Base-by-base conservation (phyloP, 306 rosid genomes). In the Trifolium fragiferum region DNA sequence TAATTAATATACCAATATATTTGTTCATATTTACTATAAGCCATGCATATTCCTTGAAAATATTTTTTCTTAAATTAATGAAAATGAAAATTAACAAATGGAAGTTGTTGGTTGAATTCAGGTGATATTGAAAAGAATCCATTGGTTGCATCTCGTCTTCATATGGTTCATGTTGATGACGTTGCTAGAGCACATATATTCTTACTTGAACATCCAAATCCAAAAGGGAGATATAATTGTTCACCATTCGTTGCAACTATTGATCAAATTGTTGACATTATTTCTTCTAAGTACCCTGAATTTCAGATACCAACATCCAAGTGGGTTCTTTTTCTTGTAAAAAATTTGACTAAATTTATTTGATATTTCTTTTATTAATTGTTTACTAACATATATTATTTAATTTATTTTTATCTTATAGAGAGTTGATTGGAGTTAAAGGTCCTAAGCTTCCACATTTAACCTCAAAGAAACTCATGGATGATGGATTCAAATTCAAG, bases 81-180 rank as follows among this genome's bases (percentile, higher is more conserved):
- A 21, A 27, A 27, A 30, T 30, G 33, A 30, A 54, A 23, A 57
- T 25, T 12, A 58, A 58, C 4, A 12, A 58, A 12, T 6, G 4
- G 8, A 58, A 44, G 16, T 44, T 0, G 18, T 13, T 58, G 64
- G 18, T 13, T 58, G 38, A 8, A 25, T 58, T 12, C 18, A 58
- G 64, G 64, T 58, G 37, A 58, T 25, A 58, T 58, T 23, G 64
- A 58, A 5, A 25, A 58, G 9, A 58, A 6, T 57, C 63, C 63
- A 58, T 58, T 46, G 69, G 43, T n/a, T 4, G 41, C 40, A 5
- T 60, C 65, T 10, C 74, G 72, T 37, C 3, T 35, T 0, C 58
- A 72, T 73, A 8, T 90, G 81, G 94, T 87, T 23, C 88, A 89
- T 65, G 86, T 85, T n/a, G 88, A 89, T 65, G 94, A 90, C 50